These are phyloP conservation scores for Penicillium sp. DNA, from an alignment of 2,329 filamentous ascomycete species.

Conservation along the genomic window DNA sequence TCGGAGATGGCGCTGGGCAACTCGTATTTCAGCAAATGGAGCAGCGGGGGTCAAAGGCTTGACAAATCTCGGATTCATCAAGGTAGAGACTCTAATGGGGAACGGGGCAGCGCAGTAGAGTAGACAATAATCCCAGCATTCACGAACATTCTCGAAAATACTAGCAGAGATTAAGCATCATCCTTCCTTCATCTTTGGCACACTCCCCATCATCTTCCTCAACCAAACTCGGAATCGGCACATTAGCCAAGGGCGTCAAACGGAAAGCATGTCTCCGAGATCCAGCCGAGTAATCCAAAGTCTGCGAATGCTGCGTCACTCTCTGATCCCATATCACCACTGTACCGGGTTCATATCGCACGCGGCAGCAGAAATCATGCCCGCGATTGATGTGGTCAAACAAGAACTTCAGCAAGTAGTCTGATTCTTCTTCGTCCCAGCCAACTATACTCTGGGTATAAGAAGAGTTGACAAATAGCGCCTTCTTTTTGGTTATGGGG, in stretches of 20 bases:
- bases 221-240: not conserved
- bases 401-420: not conserved
- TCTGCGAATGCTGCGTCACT: constrained; percentile 1
- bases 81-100: not conserved
- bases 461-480: not conserved
- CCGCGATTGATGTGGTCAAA: not conserved
- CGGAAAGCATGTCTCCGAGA: not conserved
- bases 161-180: constrained; percentile 1
- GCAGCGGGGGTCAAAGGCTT: not conserved
- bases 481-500: not conserved
- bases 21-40: not conserved
- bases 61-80: not conserved
- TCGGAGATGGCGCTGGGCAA: not conserved
- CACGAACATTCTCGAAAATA: no score
- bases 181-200: not conserved
- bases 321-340: constrained; percentile 2
- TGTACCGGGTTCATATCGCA: not conserved
- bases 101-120: not conserved
- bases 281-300: not conserved
- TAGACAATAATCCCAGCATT: no score
- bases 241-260: not conserved
- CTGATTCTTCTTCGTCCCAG: not conserved
- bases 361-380: constrained; percentile 2
- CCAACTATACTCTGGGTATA: not conserved
- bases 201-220: constrained; percentile 1